A percentile compares a stretch with the other conserved stretches of the same genome.
Conservation (phyloP, 495 filamentous ascomycete species). For the Penicillium odoratum region DNA sequence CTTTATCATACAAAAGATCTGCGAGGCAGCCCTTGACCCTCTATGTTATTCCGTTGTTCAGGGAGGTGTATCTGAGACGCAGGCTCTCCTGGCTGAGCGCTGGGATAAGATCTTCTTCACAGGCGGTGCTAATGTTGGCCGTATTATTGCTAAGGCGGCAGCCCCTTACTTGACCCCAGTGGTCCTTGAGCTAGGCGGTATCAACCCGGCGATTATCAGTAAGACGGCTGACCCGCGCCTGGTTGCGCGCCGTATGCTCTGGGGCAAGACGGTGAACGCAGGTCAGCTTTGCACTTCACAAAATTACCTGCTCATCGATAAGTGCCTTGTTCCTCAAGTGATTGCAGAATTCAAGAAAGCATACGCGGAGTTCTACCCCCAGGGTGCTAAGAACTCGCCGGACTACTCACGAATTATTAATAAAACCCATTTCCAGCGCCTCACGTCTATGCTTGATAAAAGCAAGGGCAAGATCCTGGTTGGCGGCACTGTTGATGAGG, state of each 20-base stretch:
- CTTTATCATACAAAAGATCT: constrained; percentile 73
- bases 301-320: constrained; percentile 85
- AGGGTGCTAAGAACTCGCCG: constrained; percentile 69
- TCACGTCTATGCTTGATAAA: constrained; percentile 84
- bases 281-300: constrained; percentile 89
- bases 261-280: constrained; percentile 81
- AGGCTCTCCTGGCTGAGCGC: constrained; percentile 77
- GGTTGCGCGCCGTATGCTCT: constrained; percentile 79
- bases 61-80: constrained; percentile 76
- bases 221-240: constrained; percentile 75
- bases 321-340: constrained; percentile 66
- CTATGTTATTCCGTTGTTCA: constrained; percentile 77
- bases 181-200: no score
- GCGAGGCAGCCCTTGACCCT: constrained; percentile 72
- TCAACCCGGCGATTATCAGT: constrained; percentile 87
- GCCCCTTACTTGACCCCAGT: constrained; percentile 90
- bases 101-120: constrained; percentile 99
- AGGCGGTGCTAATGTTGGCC: constrained; percentile 72
- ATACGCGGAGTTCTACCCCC: constrained; percentile 78
- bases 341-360: constrained; percentile 70
- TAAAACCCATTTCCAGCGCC: constrained; percentile 70
- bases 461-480: constrained; percentile 81
- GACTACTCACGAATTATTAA: constrained; percentile 84
- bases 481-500: constrained; percentile 78
- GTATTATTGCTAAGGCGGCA: constrained; percentile 86